Evolutionary conservation across 148 eudicot species (phyloP), one percentile per base, ranked within the genome.

Genomic region (Cornus kousa): DNA sequence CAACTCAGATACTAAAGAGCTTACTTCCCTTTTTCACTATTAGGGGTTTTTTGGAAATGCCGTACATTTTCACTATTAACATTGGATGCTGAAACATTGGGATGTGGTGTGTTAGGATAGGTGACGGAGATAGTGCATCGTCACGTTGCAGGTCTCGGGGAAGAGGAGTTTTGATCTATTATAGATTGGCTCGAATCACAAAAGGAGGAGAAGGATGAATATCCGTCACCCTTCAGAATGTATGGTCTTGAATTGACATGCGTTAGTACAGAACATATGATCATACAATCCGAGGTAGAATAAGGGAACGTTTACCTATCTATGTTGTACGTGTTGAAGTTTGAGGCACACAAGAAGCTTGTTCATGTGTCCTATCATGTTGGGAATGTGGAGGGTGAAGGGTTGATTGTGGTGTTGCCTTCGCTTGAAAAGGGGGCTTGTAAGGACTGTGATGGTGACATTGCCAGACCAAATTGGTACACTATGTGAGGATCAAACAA

Each of bases 21-120:
- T 28, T 28, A 28, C 28, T 28, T 28, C 28, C 28, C 0, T 28
- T 28, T 28, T 28, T 28, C 95, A n/a, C 57, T 46, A 0, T n/a
- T n/a, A n/a, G n/a, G 89, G 83, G 32, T 90, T 82, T 71, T 92
- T 88, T 62, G 96, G 96, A 24, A 92, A 90, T 57, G 88, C 89
- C 19, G 20, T 76, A 20, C 82, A 84, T 55, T 87, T 83, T 81
- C 88, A 5, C 50, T 50, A 22, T 79, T 90, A 60, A 37, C 74
- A 39, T 7, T 80, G 35, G 64, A 68, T 24, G 16, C 60, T 28
- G 53, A 71, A 1, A 50, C 65, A 23, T 31, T 80, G 24, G 68
- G 76, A 24, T 70, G 53, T 31, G 75, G 59, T 0, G 80, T 81
- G 55, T 19, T 87, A 6, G 71, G 80, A 3, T 68, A 37, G 7